Base-by-base conservation (phyloP, 345 rosid genomes). In the Anacardium occidentale region DNA sequence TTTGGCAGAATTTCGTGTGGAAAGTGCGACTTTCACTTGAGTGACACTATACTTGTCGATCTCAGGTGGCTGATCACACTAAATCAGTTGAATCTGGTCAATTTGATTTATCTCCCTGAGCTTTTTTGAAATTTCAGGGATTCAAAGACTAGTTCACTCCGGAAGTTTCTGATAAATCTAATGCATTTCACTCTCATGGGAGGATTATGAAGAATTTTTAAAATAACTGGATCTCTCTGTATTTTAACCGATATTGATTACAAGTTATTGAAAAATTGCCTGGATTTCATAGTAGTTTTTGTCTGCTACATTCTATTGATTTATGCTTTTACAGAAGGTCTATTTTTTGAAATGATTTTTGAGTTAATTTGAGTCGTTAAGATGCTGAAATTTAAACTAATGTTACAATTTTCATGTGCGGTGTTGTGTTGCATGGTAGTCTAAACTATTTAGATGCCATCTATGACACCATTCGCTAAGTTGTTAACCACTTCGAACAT, bases 1-100 rank as follows among this genome's bases (percentile, higher is more conserved):
- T 66, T 48, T 66, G 44, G 57, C 5, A 26, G 24, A 17, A 17
- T 14, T 29, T 37, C 56, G 48, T 24, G 69, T 48, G 24, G 8
- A 17, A 25, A 65, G 44, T 25, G 69, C 26, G 47, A 5, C 6
- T 66, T 66, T 22, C 70, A 51, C 59, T 45, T 66, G 69, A 26
- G 59, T 66, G 69, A 26, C 58, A 2, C 18, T 48, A 12, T 24
- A 14, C 68, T 17, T 44, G 54, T 26, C 12, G 21, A 14, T 15
- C 53, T 50, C 53, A 13, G 14, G 53, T 50, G 53, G 53, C 17
- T 50, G 53, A 50, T 50, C n/a, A 50, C 20, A 50, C 53, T 18
- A 50, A 50, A 50, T 50, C 53, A 50, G 18, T 18, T 50, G 53
- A 50, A 0, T 15, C 18, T 15, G 17, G 5, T 15, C 14, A 50